Evolutionary conservation across 2,329 filamentous ascomycete genomes (phyloP).

Genomic region (Aspergillus ochraceus): DNA sequence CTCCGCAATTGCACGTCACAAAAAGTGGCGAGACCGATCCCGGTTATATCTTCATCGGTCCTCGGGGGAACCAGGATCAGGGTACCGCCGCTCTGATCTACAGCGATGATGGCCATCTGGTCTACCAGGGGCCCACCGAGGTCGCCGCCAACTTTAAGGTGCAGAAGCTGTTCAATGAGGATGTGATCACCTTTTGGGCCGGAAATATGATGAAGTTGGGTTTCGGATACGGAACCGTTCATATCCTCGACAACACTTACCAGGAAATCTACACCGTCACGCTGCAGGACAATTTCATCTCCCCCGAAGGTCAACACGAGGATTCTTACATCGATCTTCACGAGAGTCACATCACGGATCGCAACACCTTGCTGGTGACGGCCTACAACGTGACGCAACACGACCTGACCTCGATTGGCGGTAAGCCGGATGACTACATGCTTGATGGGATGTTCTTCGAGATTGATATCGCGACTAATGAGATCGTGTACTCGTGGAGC

Average conservation of each 20-base stretch:
- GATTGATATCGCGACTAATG: constrained; percentile 35
- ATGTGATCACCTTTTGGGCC: constrained; percentile 40
- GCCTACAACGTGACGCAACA: constrained; percentile 37
- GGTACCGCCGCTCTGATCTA: constrained; percentile 38
- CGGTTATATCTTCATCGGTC: constrained; percentile 37
- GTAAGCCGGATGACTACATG: constrained; percentile 32
- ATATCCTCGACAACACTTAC: constrained; percentile 36
- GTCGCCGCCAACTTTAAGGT: constrained; percentile 36
- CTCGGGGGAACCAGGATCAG: constrained; percentile 26
- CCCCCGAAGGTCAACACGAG: constrained; percentile 17
- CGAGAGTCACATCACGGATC: constrained; percentile 33
- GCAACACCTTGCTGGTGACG: constrained; percentile 36
- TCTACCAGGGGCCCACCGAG: constrained; percentile 36
- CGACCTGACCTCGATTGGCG: constrained; percentile 32
- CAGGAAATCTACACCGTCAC: constrained; percentile 34
- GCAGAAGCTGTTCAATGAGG: constrained; percentile 32
- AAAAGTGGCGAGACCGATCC: constrained; percentile 31
- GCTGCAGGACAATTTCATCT: constrained; percentile 26
- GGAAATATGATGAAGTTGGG: constrained; percentile 29
- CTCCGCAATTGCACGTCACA: constrained; percentile 32
- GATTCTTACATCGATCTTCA: constrained; percentile 38
- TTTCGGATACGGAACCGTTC: constrained; percentile 31
- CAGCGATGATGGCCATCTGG: constrained; percentile 34
- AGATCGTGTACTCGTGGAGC: constrained; percentile 35
- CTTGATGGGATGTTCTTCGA: constrained; percentile 36